phyloP scores from a whole-genome alignment of 2,329 filamentous ascomycete species.

The Coccinonectria pachysandricola region DNA sequence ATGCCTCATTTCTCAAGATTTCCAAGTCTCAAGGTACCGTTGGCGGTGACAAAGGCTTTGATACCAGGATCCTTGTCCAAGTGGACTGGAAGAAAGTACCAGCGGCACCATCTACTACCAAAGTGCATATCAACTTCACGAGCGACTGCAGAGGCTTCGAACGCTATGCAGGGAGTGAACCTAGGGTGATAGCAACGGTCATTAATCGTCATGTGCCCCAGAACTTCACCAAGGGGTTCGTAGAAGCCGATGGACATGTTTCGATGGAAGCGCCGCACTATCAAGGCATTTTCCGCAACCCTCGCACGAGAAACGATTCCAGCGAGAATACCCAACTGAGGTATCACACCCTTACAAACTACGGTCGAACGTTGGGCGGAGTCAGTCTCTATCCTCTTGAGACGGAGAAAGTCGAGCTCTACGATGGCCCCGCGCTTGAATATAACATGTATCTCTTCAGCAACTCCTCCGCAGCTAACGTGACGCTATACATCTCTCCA shows the following conservation, averaged over 20 bases:
- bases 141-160: slow-evolving; percentile 34
- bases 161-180: slow-evolving; percentile 27
- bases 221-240: slow-evolving; percentile 46
- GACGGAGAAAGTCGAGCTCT: slow-evolving; percentile 37
- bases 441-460: slow-evolving; percentile 55
- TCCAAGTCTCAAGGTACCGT: slow-evolving; percentile 20
- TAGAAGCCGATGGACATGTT: slow-evolving; percentile 50
- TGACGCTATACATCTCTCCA: slow-evolving; percentile 41
- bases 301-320: too few species aligned
- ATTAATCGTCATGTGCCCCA: slow-evolving; percentile 36
- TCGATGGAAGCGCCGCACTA: slow-evolving; percentile 45
- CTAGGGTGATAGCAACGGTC: slow-evolving; percentile 45
- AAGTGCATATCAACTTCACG: slow-evolving; percentile 42
- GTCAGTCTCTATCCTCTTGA: slow-evolving; percentile 45
- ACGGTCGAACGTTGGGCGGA: slow-evolving; percentile 48
- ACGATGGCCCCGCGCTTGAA: slow-evolving; percentile 43
- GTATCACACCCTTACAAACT: slow-evolving; percentile 42
- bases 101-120: slow-evolving; percentile 28
- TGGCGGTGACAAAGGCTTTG: slow-evolving; percentile 19
- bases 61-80: slow-evolving; percentile 20
- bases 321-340: slow-evolving; percentile 19
- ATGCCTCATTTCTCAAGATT: slow-evolving; percentile 25
- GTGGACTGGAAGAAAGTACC: slow-evolving; percentile 29
- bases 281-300: slow-evolving; percentile 32
- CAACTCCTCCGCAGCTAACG: slow-evolving; percentile 31